Conservation (phyloP, 176 grass and related monocot species). For the Pontederia paniculata region DNA sequence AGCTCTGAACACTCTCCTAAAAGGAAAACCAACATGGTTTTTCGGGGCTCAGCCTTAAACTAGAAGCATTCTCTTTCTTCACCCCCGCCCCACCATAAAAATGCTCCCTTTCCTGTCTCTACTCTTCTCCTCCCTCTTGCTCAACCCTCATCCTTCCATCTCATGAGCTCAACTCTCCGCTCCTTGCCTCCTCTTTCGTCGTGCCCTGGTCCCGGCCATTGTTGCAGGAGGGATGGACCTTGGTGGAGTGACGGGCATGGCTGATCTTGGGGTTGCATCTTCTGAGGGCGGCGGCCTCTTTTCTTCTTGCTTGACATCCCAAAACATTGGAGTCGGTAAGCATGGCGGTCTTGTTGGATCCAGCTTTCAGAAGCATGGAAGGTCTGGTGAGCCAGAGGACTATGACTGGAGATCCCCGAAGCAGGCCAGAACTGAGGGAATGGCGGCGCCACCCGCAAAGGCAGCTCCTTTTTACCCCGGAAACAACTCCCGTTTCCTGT, state of each 20-base stretch:
- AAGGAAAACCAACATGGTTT: not conserved
- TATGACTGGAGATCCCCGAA: conserved; percentile 36
- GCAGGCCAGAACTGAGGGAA: conserved; percentile 36
- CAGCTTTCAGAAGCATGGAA: conserved; percentile 56
- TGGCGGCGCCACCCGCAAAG: conserved; percentile 34
- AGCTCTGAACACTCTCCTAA: not conserved
- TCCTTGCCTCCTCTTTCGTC: not conserved
- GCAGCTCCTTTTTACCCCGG: conserved; percentile 30
- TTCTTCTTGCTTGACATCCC: not conserved
- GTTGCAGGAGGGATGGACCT: not conserved
- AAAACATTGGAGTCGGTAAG: not conserved
- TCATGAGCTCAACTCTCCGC: not conserved
- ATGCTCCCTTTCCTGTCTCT: not conserved
- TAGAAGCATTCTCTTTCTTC: not conserved
- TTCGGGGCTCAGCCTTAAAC: not conserved
- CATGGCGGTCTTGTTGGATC: conserved; percentile 39
- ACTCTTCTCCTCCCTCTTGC: not conserved
- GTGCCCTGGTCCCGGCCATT: not conserved
- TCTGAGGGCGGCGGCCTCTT: not conserved
- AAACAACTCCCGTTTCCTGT: conserved; percentile 5
- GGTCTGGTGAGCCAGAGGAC: conserved; percentile 31
- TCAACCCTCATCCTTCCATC: not conserved
- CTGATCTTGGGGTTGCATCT: not conserved
- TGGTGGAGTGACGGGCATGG: not conserved
- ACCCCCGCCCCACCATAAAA: not conserved